Percentiles rank a stretch among this genome's conserved stretches.
Evolutionary conservation across 2,329 filamentous ascomycete species (phyloP).

Genomic region (Parastagonospora nodorum): DNA sequence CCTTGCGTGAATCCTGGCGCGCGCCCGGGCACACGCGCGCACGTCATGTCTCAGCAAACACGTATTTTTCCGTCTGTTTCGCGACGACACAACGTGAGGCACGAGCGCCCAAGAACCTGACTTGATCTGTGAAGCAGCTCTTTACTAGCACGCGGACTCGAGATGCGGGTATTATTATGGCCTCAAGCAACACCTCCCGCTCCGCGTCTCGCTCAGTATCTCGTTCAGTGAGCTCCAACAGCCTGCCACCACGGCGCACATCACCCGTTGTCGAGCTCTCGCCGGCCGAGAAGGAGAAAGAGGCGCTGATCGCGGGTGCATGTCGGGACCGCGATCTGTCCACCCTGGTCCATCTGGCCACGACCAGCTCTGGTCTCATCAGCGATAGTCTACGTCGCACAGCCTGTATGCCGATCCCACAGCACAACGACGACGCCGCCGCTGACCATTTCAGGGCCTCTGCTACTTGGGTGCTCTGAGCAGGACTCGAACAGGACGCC

Average conservation of each 20-base stretch:
- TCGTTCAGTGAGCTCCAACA: slow-evolving; percentile 37
- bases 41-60: slow-evolving; percentile 11
- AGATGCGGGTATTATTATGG: slow-evolving; percentile 32
- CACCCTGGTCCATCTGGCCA: slow-evolving; percentile 50
- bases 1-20: slow-evolving; percentile 14
- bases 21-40: slow-evolving; percentile 6
- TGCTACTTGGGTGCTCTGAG: slow-evolving; percentile 53
- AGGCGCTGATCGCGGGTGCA: slow-evolving; percentile 46
- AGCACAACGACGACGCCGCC: slow-evolving; percentile 4
- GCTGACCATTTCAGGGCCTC: slow-evolving; percentile 60
- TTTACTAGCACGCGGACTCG: slow-evolving; percentile 6
- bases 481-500: slow-evolving; percentile 24
- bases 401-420: slow-evolving; percentile 68
- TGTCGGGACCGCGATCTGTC: slow-evolving; percentile 48
- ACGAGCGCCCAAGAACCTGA: too few relatives aligned
- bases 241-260: slow-evolving; percentile 21
- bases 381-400: slow-evolving; percentile 65
- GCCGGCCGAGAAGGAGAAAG: slow-evolving; percentile 33
- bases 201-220: slow-evolving; percentile 34
- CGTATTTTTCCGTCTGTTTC: neutral
- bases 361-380: slow-evolving; percentile 52
- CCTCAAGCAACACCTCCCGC: slow-evolving; percentile 28
- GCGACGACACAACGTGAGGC: too few relatives aligned
- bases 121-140: too few relatives aligned
- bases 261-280: slow-evolving; percentile 20